Evolutionary conservation across 2,329 filamentous ascomycete genomes (phyloP).

Genomic region (Alternaria ventricosa): DNA sequence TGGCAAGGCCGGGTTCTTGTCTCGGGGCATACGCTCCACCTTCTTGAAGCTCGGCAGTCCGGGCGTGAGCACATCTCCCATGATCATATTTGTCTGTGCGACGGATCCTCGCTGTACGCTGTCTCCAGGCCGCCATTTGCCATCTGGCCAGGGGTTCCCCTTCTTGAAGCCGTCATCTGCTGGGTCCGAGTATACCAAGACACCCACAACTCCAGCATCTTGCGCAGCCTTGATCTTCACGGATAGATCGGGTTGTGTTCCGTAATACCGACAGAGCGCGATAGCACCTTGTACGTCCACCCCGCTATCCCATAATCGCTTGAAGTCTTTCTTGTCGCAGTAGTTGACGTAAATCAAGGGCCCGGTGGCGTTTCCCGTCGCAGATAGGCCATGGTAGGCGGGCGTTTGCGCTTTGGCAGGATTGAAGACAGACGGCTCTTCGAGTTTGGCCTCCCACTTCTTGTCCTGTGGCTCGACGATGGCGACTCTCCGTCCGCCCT

Average conservation of each 20-base stretch:
- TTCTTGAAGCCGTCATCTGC: conserved; percentile 79
- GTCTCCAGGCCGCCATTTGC: conserved; percentile 79
- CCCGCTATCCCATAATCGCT: conserved; percentile 71
- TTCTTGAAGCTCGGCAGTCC: conserved; percentile 77
- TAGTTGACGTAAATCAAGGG: conserved; percentile 93
- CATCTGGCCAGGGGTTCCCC: conserved; percentile 76
- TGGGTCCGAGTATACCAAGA: conserved; percentile 92
- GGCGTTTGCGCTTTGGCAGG: conserved; percentile 68
- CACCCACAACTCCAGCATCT: conserved; percentile 82
- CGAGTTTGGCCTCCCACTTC: conserved; percentile 79
- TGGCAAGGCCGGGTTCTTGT: conserved; percentile 74
- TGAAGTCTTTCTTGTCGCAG: conserved; percentile 84
- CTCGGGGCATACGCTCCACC: conserved; percentile 69
- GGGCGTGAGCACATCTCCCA: conserved; percentile 92
- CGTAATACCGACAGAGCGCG: conserved; percentile 81
- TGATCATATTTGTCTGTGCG: conserved; percentile 78
- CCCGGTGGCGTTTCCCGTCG: conserved; percentile 82
- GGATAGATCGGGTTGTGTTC: conserved; percentile 72
- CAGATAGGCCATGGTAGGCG: conserved; percentile 88
- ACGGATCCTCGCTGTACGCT: conserved; percentile 85
- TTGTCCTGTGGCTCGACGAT: conserved; percentile 74
- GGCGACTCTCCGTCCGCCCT: conserved; percentile 78
- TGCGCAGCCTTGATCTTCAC: conserved; percentile 92
- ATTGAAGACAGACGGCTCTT: conserved; percentile 77
- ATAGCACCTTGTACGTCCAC: conserved; percentile 81